These are phyloP conservation scores for Crataegus laevigata DNA, from an alignment of 306 rosid genomes.

Conservation along the genomic window DNA sequence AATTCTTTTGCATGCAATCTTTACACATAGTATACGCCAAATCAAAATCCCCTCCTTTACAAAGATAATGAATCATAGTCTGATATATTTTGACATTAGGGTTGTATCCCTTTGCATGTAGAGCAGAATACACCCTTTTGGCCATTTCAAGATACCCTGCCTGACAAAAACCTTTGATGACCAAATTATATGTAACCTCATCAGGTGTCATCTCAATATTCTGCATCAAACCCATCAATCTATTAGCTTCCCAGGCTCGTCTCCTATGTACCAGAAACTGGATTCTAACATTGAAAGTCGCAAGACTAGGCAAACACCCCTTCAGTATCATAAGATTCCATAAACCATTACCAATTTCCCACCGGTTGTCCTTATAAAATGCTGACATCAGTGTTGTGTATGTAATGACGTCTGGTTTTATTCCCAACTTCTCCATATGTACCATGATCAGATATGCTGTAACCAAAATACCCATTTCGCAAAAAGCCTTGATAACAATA, in stretches of 20 bases:
- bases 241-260: slow-evolving; percentile 68
- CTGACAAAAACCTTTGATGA: slow-evolving; percentile 63
- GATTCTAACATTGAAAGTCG: slow-evolving; percentile 65
- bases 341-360: slow-evolving; percentile 61
- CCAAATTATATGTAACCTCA: slow-evolving; percentile 60
- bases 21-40: slow-evolving; percentile 50
- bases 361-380: slow-evolving; percentile 39
- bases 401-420: slow-evolving; percentile 59
- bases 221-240: slow-evolving; percentile 42
- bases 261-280: slow-evolving; percentile 42
- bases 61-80: slow-evolving; percentile 82
- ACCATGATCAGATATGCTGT: slow-evolving; percentile 53
- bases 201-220: slow-evolving; percentile 47
- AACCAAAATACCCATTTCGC: slow-evolving; percentile 33
- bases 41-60: slow-evolving; percentile 44
- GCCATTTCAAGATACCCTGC: slow-evolving; percentile 61
- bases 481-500: slow-evolving; percentile 50
- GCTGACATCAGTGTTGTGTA: slow-evolving; percentile 64
- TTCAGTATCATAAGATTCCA: slow-evolving; percentile 73
- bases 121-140: slow-evolving; percentile 47
- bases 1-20: slow-evolving; percentile 53
- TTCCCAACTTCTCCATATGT: slow-evolving; percentile 40
- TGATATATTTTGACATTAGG: slow-evolving; percentile 60
- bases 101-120: slow-evolving; percentile 38
- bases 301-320: slow-evolving; percentile 54